Base-by-base conservation (phyloP, 2,329 filamentous ascomycete genomes). In the Coniochaeta hoffmannii region DNA sequence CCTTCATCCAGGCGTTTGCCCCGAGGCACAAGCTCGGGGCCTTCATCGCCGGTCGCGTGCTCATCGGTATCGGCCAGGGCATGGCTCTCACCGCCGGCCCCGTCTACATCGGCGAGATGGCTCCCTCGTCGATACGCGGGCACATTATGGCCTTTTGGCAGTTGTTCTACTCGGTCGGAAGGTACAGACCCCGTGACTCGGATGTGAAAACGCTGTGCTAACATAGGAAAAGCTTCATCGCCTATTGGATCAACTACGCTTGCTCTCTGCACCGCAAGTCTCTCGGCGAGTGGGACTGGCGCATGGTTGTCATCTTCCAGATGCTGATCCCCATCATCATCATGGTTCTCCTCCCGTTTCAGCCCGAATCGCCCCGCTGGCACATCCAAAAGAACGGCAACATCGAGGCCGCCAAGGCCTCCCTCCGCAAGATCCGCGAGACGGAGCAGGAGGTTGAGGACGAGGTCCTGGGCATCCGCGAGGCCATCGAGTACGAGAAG, bases 231-330 rank as follows among this genome's bases (percentile, higher is more conserved):
- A 32, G 30, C 14, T 87, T 86, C 68, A 81, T 87, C 60, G 83
- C 81, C 53, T 85, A 82, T 71, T 76, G 73, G 84, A 81, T 88
- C 65, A 84, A 83, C 66, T 88, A 79, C 61, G 85, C 78, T 15
- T 82, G 81, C 65, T 76, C 76, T 34, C 74, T 82, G 63, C 71
- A 87, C 68, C 72, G 73, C 44, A 62, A 71, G 41, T 71, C 62
- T 41, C 77, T 88, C 5, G 86, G 86, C 36, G 75, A 89, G 61
- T 88, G 86, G 86, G 85, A 88, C 68, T 89, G 86, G 86, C 82
- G 80, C 63, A 80, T 88, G 73, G 83, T 89, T 14, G 81, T 88
- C 59, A 83, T 89, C 59, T 88, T 89, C 75, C 86, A 89, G 70
- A 74, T 88, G 51, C 68, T 89, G n/a, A 77, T 88, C 24, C 86